Evolutionary conservation across 306 rosid genomes (phyloP).

Genomic region (Begonia peltatifolia): DNA sequence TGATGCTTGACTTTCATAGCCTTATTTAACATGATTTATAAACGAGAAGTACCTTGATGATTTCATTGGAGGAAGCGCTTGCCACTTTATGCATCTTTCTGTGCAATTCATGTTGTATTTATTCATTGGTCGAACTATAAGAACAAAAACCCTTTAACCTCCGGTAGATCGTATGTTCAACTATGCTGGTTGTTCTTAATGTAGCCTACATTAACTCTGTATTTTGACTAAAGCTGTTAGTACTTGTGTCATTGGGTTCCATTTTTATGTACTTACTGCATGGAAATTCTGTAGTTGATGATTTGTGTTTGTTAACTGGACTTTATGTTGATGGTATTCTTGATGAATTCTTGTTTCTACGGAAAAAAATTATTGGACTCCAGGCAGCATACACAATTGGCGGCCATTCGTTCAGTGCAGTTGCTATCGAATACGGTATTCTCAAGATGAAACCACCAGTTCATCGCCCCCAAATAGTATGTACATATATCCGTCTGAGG

Average conservation of each 20-base stretch:
- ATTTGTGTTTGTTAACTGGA: background rate
- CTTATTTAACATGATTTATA: no score
- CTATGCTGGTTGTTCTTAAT: no score
- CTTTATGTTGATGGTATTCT: background rate
- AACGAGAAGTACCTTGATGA: no score
- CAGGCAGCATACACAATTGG: constrained; percentile 67
- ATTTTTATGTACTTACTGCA: background rate
- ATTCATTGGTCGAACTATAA: no score
- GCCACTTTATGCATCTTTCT: no score
- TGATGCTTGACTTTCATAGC: no score
- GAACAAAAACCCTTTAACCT: no score
- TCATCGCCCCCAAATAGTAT: constrained; percentile 73
- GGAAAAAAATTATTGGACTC: background rate
- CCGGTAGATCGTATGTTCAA: no score
- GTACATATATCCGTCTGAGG: background rate
- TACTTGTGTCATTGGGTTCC: background rate
- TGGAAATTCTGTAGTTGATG: background rate
- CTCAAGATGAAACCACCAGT: constrained; percentile 63
- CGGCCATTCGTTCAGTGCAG: constrained; percentile 58
- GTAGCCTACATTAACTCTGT: background rate
- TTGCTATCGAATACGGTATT: constrained; percentile 50
- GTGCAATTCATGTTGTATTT: no score
- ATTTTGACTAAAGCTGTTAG: background rate
- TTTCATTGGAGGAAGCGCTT: no score
- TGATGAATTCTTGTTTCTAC: background rate